These are phyloP conservation scores for Atkinsonella hypoxylon DNA, from an alignment of 2,329 filamentous ascomycete genomes.

Conservation along the genomic window DNA sequence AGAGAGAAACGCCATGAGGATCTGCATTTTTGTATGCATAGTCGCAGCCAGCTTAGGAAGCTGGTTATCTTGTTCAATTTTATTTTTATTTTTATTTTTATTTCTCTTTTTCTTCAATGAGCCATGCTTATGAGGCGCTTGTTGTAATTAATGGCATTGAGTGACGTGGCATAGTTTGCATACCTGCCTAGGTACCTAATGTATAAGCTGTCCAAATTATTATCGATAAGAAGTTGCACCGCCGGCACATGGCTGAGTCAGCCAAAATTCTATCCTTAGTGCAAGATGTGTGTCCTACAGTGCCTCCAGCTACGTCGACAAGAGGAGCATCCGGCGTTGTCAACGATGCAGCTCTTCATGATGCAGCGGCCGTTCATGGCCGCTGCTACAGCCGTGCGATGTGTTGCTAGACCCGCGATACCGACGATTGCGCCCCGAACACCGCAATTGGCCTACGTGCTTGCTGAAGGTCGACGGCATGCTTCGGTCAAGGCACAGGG, in stretches of 20 bases:
- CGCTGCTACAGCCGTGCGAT: slow-evolving; percentile 15
- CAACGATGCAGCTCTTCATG: slow-evolving; percentile 33
- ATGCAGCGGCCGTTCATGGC: slow-evolving; percentile 34
- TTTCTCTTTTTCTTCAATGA: background rate
- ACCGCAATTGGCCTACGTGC: slow-evolving; percentile 25
- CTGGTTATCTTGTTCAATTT: background rate
- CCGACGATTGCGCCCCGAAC: background rate
- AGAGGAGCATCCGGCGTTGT: slow-evolving; percentile 7
- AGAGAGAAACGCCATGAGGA: slow-evolving; percentile 37
- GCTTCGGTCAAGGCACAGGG: slow-evolving; percentile 53
- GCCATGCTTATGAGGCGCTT: background rate
- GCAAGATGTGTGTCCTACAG: background rate
- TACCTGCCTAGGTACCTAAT: too few relatives aligned
- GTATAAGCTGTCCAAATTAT: background rate
- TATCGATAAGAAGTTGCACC: background rate
- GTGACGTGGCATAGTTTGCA: too few relatives aligned
- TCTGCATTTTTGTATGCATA: slow-evolving; percentile 17
- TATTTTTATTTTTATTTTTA: too few relatives aligned
- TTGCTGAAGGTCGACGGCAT: slow-evolving; percentile 38
- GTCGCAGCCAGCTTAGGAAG: background rate
- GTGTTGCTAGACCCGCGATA: background rate
- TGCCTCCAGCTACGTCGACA: background rate
- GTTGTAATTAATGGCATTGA: background rate
- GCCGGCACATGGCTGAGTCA: background rate
- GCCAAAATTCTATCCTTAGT: slow-evolving; percentile 6